phyloP scores from a whole-genome alignment of 1,139 yeast species.

The Suhomyces ambrosiae region DNA sequence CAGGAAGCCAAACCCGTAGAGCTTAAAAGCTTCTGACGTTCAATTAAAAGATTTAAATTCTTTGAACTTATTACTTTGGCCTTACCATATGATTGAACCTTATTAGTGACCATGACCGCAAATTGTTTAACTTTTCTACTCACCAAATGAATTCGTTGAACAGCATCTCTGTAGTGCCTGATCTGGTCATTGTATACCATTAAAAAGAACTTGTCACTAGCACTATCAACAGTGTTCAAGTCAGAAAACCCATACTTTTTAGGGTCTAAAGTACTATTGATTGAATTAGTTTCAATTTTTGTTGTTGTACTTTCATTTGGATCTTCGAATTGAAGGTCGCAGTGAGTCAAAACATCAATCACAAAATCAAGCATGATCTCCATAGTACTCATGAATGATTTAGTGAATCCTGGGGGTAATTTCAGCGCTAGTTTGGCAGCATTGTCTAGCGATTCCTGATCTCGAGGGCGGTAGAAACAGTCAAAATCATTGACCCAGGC shows the following conservation, averaged over 20 bases:
- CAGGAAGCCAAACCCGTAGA: slow-evolving; percentile 68
- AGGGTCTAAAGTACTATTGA: slow-evolving; percentile 35
- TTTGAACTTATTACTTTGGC: slow-evolving; percentile 66
- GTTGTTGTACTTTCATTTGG: slow-evolving; percentile 25
- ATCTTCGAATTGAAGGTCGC: slow-evolving; percentile 41
- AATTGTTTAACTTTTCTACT: slow-evolving; percentile 68
- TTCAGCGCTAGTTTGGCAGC: slow-evolving; percentile 14
- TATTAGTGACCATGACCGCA: slow-evolving; percentile 72
- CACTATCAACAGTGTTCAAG: slow-evolving; percentile 35
- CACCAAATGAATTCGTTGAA: slow-evolving; percentile 62
- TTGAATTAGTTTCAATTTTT: slow-evolving; percentile 28
- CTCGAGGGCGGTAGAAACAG: slow-evolving; percentile 28
- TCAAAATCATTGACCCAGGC: slow-evolving; percentile 50
- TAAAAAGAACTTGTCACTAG: slow-evolving; percentile 56
- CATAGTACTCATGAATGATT: slow-evolving; percentile 46
- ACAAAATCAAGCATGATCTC: slow-evolving; percentile 68
- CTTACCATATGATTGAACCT: slow-evolving; percentile 65
- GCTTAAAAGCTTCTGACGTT: slow-evolving; percentile 54
- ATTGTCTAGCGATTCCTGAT: slow-evolving; percentile 7
- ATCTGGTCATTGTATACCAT: slow-evolving; percentile 78
- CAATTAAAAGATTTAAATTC: slow-evolving; percentile 51
- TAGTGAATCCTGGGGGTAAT: slow-evolving; percentile 38
- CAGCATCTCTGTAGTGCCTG: slow-evolving; percentile 74
- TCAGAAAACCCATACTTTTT: slow-evolving; percentile 30
- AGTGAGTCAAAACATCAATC: slow-evolving; percentile 65